phyloP scores from a whole-genome alignment of 2,329 filamentous ascomycete genomes.

The Penicillium vulpinum region DNA sequence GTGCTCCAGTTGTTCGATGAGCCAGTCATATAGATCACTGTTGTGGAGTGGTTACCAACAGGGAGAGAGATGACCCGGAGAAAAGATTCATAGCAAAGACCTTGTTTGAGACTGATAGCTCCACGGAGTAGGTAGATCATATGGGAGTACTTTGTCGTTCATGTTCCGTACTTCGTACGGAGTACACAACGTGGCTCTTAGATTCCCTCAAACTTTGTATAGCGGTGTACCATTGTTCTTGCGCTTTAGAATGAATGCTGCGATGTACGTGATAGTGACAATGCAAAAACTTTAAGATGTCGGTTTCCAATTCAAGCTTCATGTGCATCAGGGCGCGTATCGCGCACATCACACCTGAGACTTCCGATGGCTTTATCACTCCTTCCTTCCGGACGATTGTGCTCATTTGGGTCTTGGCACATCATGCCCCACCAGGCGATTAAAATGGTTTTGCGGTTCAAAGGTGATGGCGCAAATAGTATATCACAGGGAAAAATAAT shows the following conservation, averaged over 20 bases:
- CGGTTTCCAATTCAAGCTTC: conserved; percentile 12
- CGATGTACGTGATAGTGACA: conserved; percentile 2
- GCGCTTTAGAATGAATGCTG: neutral
- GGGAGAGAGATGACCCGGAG: conserved; percentile 1
- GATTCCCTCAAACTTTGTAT: conserved; percentile 1
- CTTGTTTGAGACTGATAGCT: neutral
- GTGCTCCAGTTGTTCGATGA: conserved; percentile 6
- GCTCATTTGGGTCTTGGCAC: neutral
- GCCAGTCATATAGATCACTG: conserved; percentile 3
- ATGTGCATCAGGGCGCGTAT: conserved; percentile 22
- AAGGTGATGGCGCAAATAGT: neutral
- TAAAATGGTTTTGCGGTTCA: neutral
- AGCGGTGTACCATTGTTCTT: neutral
- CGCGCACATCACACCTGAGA: conserved; percentile 14
- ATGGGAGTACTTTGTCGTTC: too few species aligned
- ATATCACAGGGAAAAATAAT: neutral
- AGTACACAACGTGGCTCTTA: conserved; percentile 18
- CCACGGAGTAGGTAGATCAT: conserved; percentile 5
- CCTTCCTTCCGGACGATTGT: neutral
- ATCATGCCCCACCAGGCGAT: neutral
- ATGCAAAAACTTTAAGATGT: neutral
- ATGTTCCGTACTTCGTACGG: neutral
- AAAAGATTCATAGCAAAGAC: neutral
- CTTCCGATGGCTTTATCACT: neutral
- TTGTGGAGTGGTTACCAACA: conserved; percentile 6